A percentile compares a stretch with the other conserved stretches of the same genome.
Evolutionary conservation across 768 basidiomycete species (phyloP).

Genomic region (Butyriboletus loyo): DNA sequence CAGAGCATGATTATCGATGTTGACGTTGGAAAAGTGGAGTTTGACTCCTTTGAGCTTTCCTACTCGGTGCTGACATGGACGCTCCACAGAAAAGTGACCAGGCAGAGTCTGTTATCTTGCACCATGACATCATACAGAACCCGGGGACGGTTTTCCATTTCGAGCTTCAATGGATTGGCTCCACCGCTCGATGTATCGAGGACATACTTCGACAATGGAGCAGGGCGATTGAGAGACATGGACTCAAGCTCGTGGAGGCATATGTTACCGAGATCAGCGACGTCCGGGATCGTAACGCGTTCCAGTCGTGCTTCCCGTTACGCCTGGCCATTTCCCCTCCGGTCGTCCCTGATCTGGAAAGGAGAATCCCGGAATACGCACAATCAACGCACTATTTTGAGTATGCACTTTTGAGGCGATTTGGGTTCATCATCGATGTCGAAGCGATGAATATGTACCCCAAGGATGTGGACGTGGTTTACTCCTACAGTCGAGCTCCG

Average conservation of each 20-base stretch:
- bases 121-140: conserved; percentile 95
- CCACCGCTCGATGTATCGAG: conserved; percentile 88
- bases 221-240: conserved; percentile 81
- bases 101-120: conserved; percentile 83
- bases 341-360: conserved; percentile 60
- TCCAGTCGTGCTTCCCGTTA: conserved; percentile 87
- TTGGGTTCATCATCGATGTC: conserved; percentile 81
- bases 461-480: conserved; percentile 77
- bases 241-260: conserved; percentile 88
- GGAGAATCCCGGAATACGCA: conserved; percentile 63
- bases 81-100: conserved; percentile 71
- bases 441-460: conserved; percentile 79
- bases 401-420: conserved; percentile 68
- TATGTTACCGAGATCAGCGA: conserved; percentile 91
- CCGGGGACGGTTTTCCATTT: conserved; percentile 95
- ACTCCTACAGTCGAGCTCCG: conserved; percentile 80
- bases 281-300: conserved; percentile 80
- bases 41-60: neutral
- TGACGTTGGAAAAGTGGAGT: conserved; percentile 65
- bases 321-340: conserved; percentile 77
- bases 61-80: conserved; percentile 7
- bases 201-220: conserved; percentile 82
- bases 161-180: conserved; percentile 95
- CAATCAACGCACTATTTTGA: conserved; percentile 76
- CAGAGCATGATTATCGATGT: conserved; percentile 91